Evolutionary conservation across 208 protist genomes (phyloP).

Genomic region (Wallacemonas sp.): DNA sequence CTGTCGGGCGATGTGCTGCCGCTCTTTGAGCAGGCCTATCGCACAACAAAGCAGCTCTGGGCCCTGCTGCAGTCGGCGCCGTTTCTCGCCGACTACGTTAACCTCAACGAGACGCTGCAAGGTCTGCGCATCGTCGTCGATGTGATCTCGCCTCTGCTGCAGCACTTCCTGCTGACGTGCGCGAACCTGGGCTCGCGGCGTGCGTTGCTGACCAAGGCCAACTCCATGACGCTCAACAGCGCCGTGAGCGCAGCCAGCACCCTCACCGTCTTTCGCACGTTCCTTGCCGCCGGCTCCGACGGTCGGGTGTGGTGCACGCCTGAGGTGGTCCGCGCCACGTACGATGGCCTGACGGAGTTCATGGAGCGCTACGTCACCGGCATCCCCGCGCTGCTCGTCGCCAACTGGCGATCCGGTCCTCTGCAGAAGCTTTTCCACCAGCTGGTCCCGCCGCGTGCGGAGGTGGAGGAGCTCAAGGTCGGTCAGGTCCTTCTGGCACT

Average conservation of each 20-base stretch:
- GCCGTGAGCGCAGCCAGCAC: constrained; percentile 62
- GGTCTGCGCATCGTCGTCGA: constrained; percentile 78
- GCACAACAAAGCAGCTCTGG: constrained; percentile 78
- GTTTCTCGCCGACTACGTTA: constrained; percentile 78
- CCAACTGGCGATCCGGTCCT: constrained; percentile 21
- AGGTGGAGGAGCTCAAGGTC: constrained; percentile 36
- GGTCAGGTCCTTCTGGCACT: constrained; percentile 62
- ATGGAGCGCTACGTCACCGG: constrained; percentile 56
- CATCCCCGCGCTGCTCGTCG: constrained; percentile 37
- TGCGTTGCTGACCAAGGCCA: constrained; percentile 69
- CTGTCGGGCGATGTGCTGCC: constrained; percentile 75
- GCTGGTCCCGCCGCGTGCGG: constrained; percentile 26
- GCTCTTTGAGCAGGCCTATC: constrained; percentile 75
- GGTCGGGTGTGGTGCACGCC: constrained; percentile 40
- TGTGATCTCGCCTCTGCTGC: constrained; percentile 73
- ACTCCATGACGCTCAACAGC: constrained; percentile 79
- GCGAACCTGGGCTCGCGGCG: constrained; percentile 55
- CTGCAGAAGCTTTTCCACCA: constrained; percentile 34
- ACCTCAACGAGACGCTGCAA: constrained; percentile 47
- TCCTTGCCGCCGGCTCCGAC: constrained; percentile 19
- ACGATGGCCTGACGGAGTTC: constrained; percentile 49
- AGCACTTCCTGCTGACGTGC: constrained; percentile 86
- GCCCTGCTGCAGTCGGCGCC: constrained; percentile 66
- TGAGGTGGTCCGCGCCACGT: constrained; percentile 35
- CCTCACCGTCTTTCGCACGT: constrained; percentile 74